Evolutionary conservation across 495 filamentous ascomycete genomes (phyloP).

Genomic region (Aspergillus olivimuriae): DNA sequence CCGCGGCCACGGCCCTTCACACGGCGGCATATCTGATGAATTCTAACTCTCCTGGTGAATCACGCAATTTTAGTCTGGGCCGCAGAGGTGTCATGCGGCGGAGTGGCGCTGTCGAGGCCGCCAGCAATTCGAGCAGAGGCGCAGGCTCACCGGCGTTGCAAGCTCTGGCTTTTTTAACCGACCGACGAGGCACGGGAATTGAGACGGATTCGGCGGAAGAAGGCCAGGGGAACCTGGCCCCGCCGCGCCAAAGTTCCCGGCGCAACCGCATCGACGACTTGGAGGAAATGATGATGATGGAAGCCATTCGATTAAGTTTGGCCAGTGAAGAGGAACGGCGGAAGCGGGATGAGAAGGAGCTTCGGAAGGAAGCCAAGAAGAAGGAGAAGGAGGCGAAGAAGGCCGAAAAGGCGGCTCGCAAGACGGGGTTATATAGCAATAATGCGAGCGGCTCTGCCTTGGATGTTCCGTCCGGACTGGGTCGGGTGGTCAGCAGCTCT

Average conservation of each 20-base stretch:
- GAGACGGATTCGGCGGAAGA: slow-evolving; percentile 39
- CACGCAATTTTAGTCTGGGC: slow-evolving; percentile 40
- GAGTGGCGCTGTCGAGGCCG: slow-evolving; percentile 23
- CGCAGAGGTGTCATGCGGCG: slow-evolving; percentile 41
- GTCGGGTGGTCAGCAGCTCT: slow-evolving; percentile 30
- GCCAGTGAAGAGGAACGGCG: slow-evolving; percentile 86
- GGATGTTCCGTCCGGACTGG: slow-evolving; percentile 20
- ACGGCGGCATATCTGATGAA: slow-evolving; percentile 93
- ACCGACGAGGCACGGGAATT: slow-evolving; percentile 31
- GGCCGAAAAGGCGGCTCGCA: slow-evolving; percentile 58
- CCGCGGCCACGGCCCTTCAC: slow-evolving; percentile 89
- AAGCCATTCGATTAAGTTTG: slow-evolving; percentile 83
- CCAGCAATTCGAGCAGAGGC: slow-evolving; percentile 28
- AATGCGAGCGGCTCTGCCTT: slow-evolving; percentile 38
- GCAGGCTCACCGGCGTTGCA: slow-evolving; percentile 42
- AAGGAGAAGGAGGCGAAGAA: slow-evolving; percentile 79
- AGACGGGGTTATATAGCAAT: slow-evolving; percentile 45
- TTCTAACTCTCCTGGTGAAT: slow-evolving; percentile 44
- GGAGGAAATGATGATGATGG: slow-evolving; percentile 98
- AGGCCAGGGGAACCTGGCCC: slow-evolving; percentile 34
- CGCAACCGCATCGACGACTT: slow-evolving; percentile 73
- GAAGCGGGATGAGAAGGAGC: slow-evolving; percentile 73
- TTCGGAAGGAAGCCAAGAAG: slow-evolving; percentile 72
- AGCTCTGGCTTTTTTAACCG: slow-evolving; percentile 46
- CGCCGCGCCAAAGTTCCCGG: slow-evolving; percentile 52